Base-by-base conservation (phyloP, 345 rosid genomes). In the Moringa oleifera region DNA sequence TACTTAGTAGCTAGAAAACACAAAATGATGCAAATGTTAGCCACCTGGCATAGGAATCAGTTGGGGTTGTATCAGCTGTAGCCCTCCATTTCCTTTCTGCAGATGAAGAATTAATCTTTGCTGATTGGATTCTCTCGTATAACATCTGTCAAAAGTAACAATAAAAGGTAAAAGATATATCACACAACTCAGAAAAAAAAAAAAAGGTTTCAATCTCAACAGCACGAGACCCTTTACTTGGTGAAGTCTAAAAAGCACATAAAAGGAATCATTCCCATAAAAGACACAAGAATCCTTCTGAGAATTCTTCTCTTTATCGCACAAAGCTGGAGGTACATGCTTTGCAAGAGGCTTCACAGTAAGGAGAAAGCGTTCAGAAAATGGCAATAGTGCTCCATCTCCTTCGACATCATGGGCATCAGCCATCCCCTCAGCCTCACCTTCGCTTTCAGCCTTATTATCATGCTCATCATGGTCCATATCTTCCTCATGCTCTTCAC, bases 251-350 rank as follows among this genome's bases (percentile, higher is more conserved):
- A 91, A 85, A 62, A 91, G 88, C 66, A 91, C 91, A 59, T 91
- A 91, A 71, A 84, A 91, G 25, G 95, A 91, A 78, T 95, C 97
- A 64, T 91, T 91, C 65, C 97, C 99, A 67, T 91, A 95, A 73
- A 95, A 95, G 76, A 91, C 68, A 46, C 67, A 68, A n/a, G 85
- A 79, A 61, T 74, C 79, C 67, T 75, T 84, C 53, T 47, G 70
- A 64, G 83, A 80, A 62, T 73, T 83, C 56, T 75, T 83, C 49
- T 75, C 82, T 66, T 74, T 79, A 64, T 75, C 76, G 57, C 53
- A 55, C 71, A 83, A 74, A 22, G 80, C 71, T 36, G 68, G 79
- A 54, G 86, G 80, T 22, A 84, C 85, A 80, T 84, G 82, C 81
- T 90, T 89, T 63, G 87, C 87, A 10, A 89, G 85, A 68, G 99